These are phyloP conservation scores for Pythium phragmitis DNA, from an alignment of 352 stramenopile species.

Conservation along the genomic window DNA sequence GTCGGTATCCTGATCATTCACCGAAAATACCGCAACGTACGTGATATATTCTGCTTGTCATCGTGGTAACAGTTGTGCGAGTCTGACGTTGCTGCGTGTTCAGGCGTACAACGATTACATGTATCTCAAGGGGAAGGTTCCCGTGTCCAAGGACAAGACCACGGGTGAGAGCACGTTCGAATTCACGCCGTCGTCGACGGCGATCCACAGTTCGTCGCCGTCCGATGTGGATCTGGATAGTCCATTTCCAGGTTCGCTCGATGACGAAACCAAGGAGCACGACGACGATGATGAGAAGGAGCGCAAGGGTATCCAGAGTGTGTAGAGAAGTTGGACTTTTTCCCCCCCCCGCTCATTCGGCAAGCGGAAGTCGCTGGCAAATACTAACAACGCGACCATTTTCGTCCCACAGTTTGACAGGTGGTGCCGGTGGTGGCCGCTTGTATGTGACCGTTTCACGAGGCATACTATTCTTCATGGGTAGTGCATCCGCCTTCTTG, in stretches of 20 bases:
- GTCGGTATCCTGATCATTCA: conserved; percentile 66
- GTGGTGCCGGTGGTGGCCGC: conserved; percentile 8
- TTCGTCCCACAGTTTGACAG: conserved; percentile 47
- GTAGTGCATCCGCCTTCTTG: background rate
- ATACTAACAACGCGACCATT: conserved; percentile 41
- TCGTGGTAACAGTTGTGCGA: background rate
- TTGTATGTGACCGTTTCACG: conserved; percentile 7
- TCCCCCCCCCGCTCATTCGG: conserved; percentile 8
- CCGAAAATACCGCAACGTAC: conserved; percentile 72
- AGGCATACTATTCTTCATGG: conserved; percentile 3
- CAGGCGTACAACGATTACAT: conserved; percentile 79
- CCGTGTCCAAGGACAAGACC: conserved; percentile 58
- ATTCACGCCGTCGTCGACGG: conserved; percentile 59
- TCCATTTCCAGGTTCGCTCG: conserved; percentile 14
- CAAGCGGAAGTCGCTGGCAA: conserved; percentile 10
- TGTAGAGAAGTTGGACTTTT: conserved; percentile 15
- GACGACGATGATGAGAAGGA: conserved; percentile 25
- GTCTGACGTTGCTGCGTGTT: background rate
- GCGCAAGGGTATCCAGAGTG: conserved; percentile 14
- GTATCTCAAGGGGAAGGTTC: conserved; percentile 78
- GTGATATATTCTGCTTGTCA: background rate
- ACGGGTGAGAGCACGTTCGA: conserved; percentile 68
- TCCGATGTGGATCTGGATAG: conserved; percentile 3
- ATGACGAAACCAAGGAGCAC: conserved; percentile 30
- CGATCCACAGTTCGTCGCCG: conserved; percentile 47